These are phyloP conservation scores for Malassezia sp. DNA, from an alignment of 1,284 basidiomycete genomes.

Conservation along the genomic window DNA sequence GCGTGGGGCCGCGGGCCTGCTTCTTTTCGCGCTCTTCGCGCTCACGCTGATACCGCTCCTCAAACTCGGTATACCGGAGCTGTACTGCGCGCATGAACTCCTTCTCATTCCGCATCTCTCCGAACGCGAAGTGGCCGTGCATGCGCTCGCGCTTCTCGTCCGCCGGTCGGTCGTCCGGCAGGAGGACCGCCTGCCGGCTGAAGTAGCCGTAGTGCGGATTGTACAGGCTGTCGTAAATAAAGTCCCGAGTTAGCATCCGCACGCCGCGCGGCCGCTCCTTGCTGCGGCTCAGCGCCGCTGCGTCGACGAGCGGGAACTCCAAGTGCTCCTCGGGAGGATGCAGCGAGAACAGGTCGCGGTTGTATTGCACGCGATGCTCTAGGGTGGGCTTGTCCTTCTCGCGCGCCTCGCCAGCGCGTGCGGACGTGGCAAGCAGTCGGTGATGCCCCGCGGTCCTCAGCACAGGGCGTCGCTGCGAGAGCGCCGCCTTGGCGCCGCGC, in stretches of 20 bases:
- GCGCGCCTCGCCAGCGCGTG: too few relatives aligned
- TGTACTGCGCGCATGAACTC: slow-evolving; percentile 75
- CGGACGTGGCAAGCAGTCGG: too few relatives aligned
- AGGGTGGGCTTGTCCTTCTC: too few relatives aligned
- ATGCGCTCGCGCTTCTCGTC: not conserved
- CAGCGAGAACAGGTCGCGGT: slow-evolving; percentile 38
- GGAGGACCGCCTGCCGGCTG: slow-evolving; percentile 39
- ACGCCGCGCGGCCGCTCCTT: slow-evolving; percentile 57
- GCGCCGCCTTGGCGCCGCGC: too few relatives aligned
- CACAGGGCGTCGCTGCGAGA: too few relatives aligned
- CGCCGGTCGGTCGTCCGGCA: slow-evolving; percentile 18
- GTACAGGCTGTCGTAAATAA: slow-evolving; percentile 91
- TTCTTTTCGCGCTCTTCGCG: slow-evolving; percentile 6
- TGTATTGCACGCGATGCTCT: slow-evolving; percentile 40
- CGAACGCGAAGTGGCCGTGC: slow-evolving; percentile 57
- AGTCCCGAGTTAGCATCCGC: slow-evolving; percentile 90
- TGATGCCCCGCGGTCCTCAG: too few relatives aligned
- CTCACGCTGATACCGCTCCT: slow-evolving; percentile 14
- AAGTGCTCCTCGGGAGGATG: slow-evolving; percentile 31
- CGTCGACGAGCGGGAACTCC: slow-evolving; percentile 29
- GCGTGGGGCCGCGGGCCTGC: slow-evolving; percentile 1
- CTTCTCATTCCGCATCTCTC: slow-evolving; percentile 56
- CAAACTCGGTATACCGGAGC: slow-evolving; percentile 49
- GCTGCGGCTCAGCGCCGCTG: slow-evolving; percentile 18
- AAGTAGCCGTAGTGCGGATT: slow-evolving; percentile 98